phyloP scores from a whole-genome alignment of 108 stramenopile species.

The Cyclostephanos tholiformis region DNA sequence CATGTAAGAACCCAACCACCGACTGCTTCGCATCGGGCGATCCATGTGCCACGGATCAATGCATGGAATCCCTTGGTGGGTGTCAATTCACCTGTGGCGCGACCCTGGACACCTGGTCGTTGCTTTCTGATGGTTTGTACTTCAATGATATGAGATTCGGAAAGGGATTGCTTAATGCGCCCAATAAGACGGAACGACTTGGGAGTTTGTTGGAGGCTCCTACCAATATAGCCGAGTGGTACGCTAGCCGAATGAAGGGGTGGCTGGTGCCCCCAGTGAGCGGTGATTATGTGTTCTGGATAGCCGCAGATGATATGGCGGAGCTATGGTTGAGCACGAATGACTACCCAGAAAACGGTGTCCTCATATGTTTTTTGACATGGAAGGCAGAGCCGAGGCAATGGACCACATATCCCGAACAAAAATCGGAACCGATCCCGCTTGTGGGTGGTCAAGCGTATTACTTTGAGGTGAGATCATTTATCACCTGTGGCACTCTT shows the following conservation, averaged over 20 bases:
- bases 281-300: neutral
- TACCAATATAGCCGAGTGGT: neutral
- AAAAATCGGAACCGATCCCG: neutral
- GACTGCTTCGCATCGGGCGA: too few species aligned
- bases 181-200: neutral
- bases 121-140: neutral
- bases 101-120: neutral
- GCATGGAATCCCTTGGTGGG: too few species aligned
- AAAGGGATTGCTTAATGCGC: neutral
- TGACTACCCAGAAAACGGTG: neutral
- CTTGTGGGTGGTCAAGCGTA: neutral
- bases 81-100: slow-evolving; percentile 2
- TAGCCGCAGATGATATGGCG: neutral
- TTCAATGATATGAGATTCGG: neutral
- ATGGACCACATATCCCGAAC: neutral
- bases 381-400: neutral
- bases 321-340: neutral
- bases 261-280: neutral
- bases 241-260: neutral
- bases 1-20: too few species aligned
- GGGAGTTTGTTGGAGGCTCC: neutral
- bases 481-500: too few species aligned
- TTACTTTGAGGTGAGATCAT: slow-evolving; percentile 1
- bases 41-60: too few species aligned
- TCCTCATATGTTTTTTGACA: neutral